These are phyloP conservation scores for Eutrema yunnanense DNA, from an alignment of 345 rosid genomes.

Conservation along the genomic window DNA sequence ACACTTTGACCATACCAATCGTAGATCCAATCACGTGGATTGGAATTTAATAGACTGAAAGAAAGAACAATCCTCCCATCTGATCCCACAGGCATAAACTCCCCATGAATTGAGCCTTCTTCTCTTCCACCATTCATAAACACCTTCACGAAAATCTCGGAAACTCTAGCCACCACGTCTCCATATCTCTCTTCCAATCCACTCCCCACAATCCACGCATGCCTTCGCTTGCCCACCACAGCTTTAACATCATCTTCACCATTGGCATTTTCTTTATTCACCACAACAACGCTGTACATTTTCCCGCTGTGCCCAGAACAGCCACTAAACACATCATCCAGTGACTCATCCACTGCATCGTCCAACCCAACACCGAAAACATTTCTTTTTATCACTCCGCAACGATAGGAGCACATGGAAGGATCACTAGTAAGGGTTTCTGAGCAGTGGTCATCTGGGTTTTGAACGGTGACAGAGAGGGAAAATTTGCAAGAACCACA, in stretches of 20 bases:
- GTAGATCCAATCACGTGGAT: slow-evolving; percentile 80
- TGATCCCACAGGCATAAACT: slow-evolving; percentile 94
- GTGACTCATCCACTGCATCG: slow-evolving; percentile 52
- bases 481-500: slow-evolving; percentile 56
- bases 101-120: slow-evolving; percentile 63
- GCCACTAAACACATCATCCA: slow-evolving; percentile 40
- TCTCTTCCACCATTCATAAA: slow-evolving; percentile 85
- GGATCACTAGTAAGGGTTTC: background rate
- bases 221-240: slow-evolving; percentile 82
- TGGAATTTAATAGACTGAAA: slow-evolving; percentile 74
- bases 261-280: slow-evolving; percentile 33
- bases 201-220: slow-evolving; percentile 72
- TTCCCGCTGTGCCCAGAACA: slow-evolving; percentile 34
- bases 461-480: slow-evolving; percentile 51
- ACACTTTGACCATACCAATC: slow-evolving; percentile 54
- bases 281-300: slow-evolving; percentile 58
- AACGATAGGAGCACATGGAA: slow-evolving; percentile 32
- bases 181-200: slow-evolving; percentile 35
- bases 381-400: slow-evolving; percentile 40
- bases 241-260: slow-evolving; percentile 35
- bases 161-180: slow-evolving; percentile 38
- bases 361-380: slow-evolving; percentile 37
- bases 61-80: slow-evolving; percentile 88
- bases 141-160: slow-evolving; percentile 64
- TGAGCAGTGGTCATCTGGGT: slow-evolving; percentile 31